Evolutionary conservation across 1,284 basidiomycete genomes (phyloP).

Genomic region (Coniophora puteana): DNA sequence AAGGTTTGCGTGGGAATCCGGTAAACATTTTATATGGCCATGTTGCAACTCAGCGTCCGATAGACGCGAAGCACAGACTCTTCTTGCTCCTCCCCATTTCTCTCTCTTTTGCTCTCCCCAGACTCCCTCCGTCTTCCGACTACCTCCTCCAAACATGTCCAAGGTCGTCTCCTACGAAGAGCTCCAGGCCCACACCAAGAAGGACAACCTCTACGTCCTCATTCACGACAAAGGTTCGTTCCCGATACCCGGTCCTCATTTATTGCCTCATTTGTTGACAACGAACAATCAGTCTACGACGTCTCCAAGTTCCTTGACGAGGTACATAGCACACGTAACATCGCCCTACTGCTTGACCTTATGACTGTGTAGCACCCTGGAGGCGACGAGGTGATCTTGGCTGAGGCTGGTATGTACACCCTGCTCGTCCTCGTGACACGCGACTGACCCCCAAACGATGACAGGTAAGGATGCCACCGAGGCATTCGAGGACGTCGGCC

Average conservation of each 20-base stretch:
- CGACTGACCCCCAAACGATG: slow-evolving; percentile 7
- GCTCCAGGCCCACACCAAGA: slow-evolving; percentile 70
- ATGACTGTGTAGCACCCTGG: slow-evolving; percentile 76
- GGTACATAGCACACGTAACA: slow-evolving; percentile 45
- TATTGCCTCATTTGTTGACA: slow-evolving; percentile 25
- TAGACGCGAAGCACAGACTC: slow-evolving; percentile 2
- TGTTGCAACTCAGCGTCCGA: slow-evolving; percentile 5
- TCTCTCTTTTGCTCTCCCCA: slow-evolving; percentile 17
- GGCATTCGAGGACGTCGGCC: slow-evolving; percentile 98
- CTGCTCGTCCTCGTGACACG: slow-evolving; percentile 2
- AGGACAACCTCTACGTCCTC: slow-evolving; percentile 77
- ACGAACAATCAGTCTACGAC: slow-evolving; percentile 76
- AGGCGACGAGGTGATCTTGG: slow-evolving; percentile 95
- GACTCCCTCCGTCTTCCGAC: too few relatives aligned
- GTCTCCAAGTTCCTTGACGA: slow-evolving; percentile 95
- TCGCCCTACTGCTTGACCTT: slow-evolving; percentile 5
- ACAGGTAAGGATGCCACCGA: slow-evolving; percentile 92
- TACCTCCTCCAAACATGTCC: slow-evolving; percentile 36
- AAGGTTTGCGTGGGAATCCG: slow-evolving; percentile 25
- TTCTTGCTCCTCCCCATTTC: slow-evolving; percentile 17
- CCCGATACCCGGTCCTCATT: slow-evolving; percentile 28
- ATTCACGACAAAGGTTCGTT: slow-evolving; percentile 80
- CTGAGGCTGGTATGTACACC: slow-evolving; percentile 79
- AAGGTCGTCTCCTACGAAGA: slow-evolving; percentile 70
- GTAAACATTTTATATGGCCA: slow-evolving; percentile 21